Percentiles rank a stretch among this genome's conserved stretches.
phyloP scores from a whole-genome alignment of 352 stramenopile genomes.

The Blastocystis hominis region DNA sequence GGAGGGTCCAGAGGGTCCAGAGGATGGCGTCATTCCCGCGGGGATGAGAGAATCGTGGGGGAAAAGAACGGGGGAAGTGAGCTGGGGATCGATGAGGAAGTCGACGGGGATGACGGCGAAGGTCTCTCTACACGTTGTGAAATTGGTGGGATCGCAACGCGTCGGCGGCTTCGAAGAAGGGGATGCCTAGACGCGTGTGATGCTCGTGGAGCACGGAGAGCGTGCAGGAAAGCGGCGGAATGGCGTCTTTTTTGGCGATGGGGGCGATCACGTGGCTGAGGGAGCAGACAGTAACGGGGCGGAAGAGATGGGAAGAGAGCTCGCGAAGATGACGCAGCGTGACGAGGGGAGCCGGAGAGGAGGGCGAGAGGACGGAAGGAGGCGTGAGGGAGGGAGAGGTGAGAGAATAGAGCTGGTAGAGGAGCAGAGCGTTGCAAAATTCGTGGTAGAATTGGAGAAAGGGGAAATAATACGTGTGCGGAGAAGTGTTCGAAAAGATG shows the following conservation, averaged over 20 bases:
- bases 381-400: neutral
- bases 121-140: neutral
- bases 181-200: neutral
- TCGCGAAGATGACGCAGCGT: neutral
- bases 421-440: neutral
- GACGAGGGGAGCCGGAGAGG: neutral
- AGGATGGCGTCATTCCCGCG: neutral
- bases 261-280: neutral
- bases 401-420: neutral
- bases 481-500: neutral
- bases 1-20: neutral
- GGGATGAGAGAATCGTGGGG: neutral
- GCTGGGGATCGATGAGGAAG: neutral
- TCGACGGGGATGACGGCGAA: neutral
- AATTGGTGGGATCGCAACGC: neutral
- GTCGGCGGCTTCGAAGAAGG: neutral
- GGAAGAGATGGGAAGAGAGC: neutral
- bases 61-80: neutral
- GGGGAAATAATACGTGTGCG: neutral
- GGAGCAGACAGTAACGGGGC: neutral
- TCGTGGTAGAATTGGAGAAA: constrained; percentile 28
- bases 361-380: neutral
- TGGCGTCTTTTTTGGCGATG: neutral
- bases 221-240: neutral
- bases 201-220: neutral